Conservation (phyloP, 805 yeast genomes). For the Zygosaccharomyces siamensis region DNA sequence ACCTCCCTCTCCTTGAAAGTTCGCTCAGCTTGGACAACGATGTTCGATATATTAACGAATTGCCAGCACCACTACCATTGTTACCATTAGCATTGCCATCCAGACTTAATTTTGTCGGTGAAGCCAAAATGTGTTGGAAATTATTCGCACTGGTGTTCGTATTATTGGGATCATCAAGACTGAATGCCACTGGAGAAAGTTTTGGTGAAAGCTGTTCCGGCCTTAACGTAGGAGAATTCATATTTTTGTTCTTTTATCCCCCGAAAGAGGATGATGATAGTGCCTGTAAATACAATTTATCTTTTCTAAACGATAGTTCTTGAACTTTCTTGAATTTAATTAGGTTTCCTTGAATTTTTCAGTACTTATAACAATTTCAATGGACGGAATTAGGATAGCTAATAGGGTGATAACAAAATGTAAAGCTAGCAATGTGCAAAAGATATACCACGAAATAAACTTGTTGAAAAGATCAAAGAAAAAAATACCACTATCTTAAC, state of each 20-base stretch:
- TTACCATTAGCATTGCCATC: constrained; percentile 12
- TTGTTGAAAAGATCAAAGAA: neutral
- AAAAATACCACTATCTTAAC: neutral
- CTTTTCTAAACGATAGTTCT: neutral
- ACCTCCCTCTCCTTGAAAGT: constrained; percentile 20
- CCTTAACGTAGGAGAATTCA: constrained; percentile 29
- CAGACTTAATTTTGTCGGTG: constrained; percentile 30
- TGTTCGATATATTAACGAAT: constrained; percentile 26
- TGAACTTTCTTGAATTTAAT: neutral
- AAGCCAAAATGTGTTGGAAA: constrained; percentile 21
- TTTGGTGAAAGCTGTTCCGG: constrained; percentile 29
- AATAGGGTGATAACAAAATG: neutral
- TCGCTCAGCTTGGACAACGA: constrained; percentile 33
- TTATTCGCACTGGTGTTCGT: neutral
- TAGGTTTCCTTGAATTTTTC: neutral
- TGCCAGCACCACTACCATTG: constrained; percentile 2
- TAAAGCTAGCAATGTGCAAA: neutral
- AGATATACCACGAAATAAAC: neutral
- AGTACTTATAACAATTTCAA: neutral
- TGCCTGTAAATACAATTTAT: neutral
- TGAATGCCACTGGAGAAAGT: constrained; percentile 28
- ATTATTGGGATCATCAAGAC: constrained; percentile 26
- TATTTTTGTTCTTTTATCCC: constrained; percentile 1
- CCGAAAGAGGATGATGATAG: neutral
- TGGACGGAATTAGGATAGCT: neutral